Conservation (phyloP, 495 filamentous ascomycete species). For the Xylaria telfairii region DNA sequence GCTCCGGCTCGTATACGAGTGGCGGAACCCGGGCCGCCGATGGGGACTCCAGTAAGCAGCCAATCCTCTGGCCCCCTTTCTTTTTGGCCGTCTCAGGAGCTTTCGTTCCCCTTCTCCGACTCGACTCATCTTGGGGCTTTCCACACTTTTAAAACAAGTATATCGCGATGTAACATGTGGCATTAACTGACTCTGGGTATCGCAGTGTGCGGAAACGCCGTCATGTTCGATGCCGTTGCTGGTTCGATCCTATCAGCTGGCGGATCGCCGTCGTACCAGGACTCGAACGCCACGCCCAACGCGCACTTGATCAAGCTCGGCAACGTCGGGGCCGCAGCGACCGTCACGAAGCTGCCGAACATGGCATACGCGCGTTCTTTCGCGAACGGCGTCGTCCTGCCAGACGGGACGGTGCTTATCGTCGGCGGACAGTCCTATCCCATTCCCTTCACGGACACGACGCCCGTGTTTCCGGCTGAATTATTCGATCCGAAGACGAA, state of each 20-base stretch:
- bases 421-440: conserved; percentile 58
- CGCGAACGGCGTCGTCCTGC: conserved; percentile 62
- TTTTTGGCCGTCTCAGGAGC: background rate
- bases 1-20: conserved; percentile 41
- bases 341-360: conserved; percentile 40
- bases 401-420: conserved; percentile 62
- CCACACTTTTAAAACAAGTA: too few relatives aligned
- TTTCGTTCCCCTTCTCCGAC: background rate
- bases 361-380: conserved; percentile 58
- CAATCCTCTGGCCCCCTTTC: conserved; percentile 32
- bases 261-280: conserved; percentile 54
- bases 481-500: conserved; percentile 55
- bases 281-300: conserved; percentile 45
- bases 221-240: conserved; percentile 50
- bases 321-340: conserved; percentile 32
- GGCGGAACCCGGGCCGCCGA: conserved; percentile 51
- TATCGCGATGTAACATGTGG: conserved; percentile 32
- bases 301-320: conserved; percentile 59
- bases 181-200: background rate
- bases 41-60: conserved; percentile 51
- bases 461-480: conserved; percentile 53
- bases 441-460: conserved; percentile 58
- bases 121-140: too few relatives aligned
- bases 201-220: conserved; percentile 17
- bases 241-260: conserved; percentile 63